phyloP scores from a whole-genome alignment of 176 grass and related monocot genomes.

The Alloteropsis semialata region DNA sequence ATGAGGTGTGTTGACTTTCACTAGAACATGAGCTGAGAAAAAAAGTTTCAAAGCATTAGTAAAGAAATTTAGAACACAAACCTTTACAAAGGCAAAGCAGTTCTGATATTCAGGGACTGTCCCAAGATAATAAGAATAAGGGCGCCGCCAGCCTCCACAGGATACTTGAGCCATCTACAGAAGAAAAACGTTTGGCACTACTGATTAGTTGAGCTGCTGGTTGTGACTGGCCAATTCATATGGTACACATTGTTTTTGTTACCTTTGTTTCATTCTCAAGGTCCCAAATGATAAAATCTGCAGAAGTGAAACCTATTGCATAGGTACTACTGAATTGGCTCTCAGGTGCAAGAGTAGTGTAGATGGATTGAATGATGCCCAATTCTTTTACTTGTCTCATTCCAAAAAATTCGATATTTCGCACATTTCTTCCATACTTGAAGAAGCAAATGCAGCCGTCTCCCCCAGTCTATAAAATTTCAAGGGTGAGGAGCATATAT shows the following conservation, averaged over 20 bases:
- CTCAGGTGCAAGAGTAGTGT: constrained; percentile 21
- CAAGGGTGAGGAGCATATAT: constrained; percentile 25
- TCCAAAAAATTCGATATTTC: constrained; percentile 71
- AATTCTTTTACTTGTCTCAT: constrained; percentile 97
- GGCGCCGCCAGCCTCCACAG: constrained; percentile 89
- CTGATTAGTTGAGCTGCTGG: constrained; percentile 6
- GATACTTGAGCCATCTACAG: constrained; percentile 68
- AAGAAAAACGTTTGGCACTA: constrained; percentile 17
- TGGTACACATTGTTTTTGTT: not conserved
- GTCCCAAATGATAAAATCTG: constrained; percentile 95
- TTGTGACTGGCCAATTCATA: not conserved
- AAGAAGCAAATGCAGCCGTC: constrained; percentile 98
- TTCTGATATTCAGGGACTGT: constrained; percentile 62
- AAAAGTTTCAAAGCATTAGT: not conserved
- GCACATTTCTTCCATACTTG: constrained; percentile 50
- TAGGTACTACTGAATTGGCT: constrained; percentile 41
- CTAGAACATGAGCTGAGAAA: not conserved
- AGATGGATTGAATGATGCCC: constrained; percentile 68
- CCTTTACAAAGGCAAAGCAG: constrained; percentile 91
- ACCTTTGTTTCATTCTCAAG: constrained; percentile 93
- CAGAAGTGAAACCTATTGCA: constrained; percentile 87
- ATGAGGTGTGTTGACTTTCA: not conserved
- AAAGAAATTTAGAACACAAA: constrained; percentile 39
- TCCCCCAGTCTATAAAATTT: constrained; percentile 81
- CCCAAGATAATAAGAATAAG: constrained; percentile 93